Percentiles rank a stretch among this genome's conserved stretches.
phyloP scores from a whole-genome alignment of 1,284 basidiomycete genomes.

The Stereum hirsutum region DNA sequence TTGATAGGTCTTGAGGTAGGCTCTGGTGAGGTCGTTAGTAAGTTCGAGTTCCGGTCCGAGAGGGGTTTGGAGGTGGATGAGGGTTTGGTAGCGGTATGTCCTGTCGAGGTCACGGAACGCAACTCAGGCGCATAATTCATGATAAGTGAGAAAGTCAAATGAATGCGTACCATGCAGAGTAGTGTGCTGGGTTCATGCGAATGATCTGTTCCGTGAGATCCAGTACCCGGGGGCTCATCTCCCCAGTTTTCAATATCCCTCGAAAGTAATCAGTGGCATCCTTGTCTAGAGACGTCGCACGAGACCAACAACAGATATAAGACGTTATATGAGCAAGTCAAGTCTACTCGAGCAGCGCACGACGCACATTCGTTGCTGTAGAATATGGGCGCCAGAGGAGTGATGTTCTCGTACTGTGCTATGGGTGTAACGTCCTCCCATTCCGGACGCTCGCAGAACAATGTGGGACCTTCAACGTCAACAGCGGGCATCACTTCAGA shows the following conservation, averaged over 20 bases:
- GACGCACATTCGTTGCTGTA: conserved; percentile 80
- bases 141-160: neutral
- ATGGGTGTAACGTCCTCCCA: conserved; percentile 79
- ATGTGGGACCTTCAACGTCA: conserved; percentile 4
- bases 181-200: conserved; percentile 85
- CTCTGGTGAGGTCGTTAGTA: conserved; percentile 78
- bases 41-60: conserved; percentile 70
- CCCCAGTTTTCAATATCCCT: conserved; percentile 65
- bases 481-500: no score
- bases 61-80: conserved; percentile 57
- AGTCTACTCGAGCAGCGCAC: conserved; percentile 3
- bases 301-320: conserved; percentile 3
- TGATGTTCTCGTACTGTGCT: conserved; percentile 70
- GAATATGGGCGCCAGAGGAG: conserved; percentile 82
- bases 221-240: conserved; percentile 74
- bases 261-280: conserved; percentile 91
- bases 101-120: conserved; percentile 43
- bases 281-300: conserved; percentile 48
- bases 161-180: conserved; percentile 76
- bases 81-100: conserved; percentile 88
- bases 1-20: conserved; percentile 89
- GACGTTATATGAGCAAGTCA: conserved; percentile 3
- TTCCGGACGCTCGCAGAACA: conserved; percentile 57
- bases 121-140: no score
- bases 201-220: conserved; percentile 83